phyloP scores from a whole-genome alignment of 495 filamentous ascomycete genomes.

The Platismatia glauca region DNA sequence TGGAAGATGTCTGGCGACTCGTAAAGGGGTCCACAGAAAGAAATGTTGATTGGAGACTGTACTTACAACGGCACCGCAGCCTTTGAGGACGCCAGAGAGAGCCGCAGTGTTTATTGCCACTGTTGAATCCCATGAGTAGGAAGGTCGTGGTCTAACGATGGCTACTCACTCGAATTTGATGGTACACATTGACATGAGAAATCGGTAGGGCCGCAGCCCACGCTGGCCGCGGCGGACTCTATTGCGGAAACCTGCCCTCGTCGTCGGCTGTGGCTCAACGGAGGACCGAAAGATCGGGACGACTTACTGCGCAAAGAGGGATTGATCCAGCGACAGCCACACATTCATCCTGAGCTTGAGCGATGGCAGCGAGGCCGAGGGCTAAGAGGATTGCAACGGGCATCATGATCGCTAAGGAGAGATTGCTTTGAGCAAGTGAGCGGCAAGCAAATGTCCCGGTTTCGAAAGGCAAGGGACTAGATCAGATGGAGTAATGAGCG shows the following conservation, averaged over 20 bases:
- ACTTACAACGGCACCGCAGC: constrained; percentile 17
- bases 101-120: constrained; percentile 21
- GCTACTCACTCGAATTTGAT: neutral
- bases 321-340: constrained; percentile 18
- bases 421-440: constrained; percentile 7
- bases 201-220: constrained; percentile 20
- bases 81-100: constrained; percentile 16
- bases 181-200: constrained; percentile 22
- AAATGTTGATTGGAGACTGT: no score
- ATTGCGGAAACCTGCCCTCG: constrained; percentile 17
- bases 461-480: neutral
- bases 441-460: neutral
- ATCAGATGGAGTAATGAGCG: neutral
- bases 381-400: constrained; percentile 11
- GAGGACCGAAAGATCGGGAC: neutral
- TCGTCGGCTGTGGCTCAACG: neutral
- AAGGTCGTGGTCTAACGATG: neutral
- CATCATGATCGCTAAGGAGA: constrained; percentile 13
- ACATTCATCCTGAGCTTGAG: constrained; percentile 21
- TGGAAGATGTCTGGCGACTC: no score
- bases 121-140: neutral
- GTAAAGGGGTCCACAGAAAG: no score
- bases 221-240: constrained; percentile 10
- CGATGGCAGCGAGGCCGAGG: constrained; percentile 19
- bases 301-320: constrained; percentile 21